Conservation (phyloP, 441 rosid genomes). For the Kokia cookei region DNA sequence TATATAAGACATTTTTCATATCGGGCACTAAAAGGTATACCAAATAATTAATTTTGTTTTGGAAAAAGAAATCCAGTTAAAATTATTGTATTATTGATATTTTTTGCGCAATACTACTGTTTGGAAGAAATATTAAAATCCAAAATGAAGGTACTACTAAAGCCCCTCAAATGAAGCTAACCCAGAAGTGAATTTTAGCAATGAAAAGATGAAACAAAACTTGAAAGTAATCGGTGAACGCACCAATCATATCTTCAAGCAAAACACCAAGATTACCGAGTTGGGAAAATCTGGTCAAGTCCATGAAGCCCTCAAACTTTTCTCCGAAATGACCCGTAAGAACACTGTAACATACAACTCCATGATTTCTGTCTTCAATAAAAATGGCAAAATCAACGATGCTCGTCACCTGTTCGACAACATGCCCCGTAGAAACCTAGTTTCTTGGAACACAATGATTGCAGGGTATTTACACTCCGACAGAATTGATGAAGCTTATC, state of each 20-base stretch:
- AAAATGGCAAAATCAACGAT: constrained; percentile 28
- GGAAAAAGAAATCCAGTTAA: too few species aligned
- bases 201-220: neutral
- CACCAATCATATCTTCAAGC: constrained; percentile 3
- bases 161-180: neutral
- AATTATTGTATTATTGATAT: neutral
- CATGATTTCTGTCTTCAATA: neutral
- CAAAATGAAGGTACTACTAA: neutral
- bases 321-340: neutral
- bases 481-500: constrained; percentile 48
- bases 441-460: constrained; percentile 71
- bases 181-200: neutral
- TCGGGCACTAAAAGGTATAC: too few species aligned
- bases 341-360: constrained; percentile 5
- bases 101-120: neutral
- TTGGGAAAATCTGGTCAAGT: constrained; percentile 4
- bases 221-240: neutral
- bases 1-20: too few species aligned
- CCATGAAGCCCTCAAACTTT: constrained; percentile 1
- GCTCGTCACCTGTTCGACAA: constrained; percentile 70
- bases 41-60: too few species aligned
- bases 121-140: neutral
- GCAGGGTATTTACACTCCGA: constrained; percentile 45
- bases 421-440: constrained; percentile 54
- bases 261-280: constrained; percentile 3